Evolutionary conservation across 352 stramenopile species (phyloP), one percentile per base, ranked within the genome.

Genomic region (Pythium utonaiense): DNA sequence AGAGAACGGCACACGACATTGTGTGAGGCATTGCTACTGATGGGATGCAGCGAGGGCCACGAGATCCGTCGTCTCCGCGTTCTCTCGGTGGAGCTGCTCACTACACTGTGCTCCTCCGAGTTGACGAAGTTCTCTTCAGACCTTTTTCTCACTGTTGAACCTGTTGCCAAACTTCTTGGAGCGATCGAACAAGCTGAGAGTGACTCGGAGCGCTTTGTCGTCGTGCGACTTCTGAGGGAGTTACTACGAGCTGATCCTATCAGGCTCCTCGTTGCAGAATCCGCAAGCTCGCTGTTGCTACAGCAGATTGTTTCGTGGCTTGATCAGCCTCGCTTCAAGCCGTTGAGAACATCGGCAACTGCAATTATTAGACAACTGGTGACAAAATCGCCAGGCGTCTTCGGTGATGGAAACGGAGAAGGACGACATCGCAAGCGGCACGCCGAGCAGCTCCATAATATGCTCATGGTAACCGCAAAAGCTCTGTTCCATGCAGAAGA

Each of bases 81-180:
- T 19, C 57, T 64, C 13, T 16, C 50, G 7, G 10, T 66, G 17
- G 42, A 60, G 27, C 24, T 66, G 2, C 50, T 66, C 2, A 31
- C 50, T 3, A 51, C 51, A 16, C 9, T 66, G 21, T 56, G 50
- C 41, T 9, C 58, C 9, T 49, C 24, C 16, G 30, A 28, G 1
- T 55, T 28, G 31, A 40, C 34, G 14, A 28, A 27, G 6, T 48
- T 13, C 21, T 40, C 47, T 16, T 12, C 57, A 4, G 50, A 66
- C 33, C 13, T 60, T 9, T 60, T 66, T 17, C n/a, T 44, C 12
- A 19, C 42, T 25, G 21, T 8, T 2, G 16, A 14, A 1, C 28
- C 55, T 8, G 6, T 66, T 8, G 42, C 44, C 8, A 48, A 31
- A 6, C 10, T 60, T 41, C n/a, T 66, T 2, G 3, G 17, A 10